phyloP scores from a whole-genome alignment of 1,284 basidiomycete species.

The Athelia psychrophila region DNA sequence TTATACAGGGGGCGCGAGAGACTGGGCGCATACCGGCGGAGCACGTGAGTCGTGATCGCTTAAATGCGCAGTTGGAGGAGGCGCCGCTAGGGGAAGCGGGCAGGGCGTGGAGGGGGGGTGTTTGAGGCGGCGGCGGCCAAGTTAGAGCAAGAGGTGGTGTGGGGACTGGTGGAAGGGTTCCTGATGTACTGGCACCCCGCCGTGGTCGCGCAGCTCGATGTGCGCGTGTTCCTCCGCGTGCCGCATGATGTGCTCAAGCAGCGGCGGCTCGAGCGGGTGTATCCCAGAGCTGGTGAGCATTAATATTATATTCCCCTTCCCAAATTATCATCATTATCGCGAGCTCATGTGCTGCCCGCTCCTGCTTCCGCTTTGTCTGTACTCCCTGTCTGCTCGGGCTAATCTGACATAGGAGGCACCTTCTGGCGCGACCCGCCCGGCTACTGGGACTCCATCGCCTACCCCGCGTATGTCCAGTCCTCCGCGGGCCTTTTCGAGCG shows the following conservation, averaged over 20 bases:
- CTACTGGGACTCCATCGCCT: conserved; percentile 81
- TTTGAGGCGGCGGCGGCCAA: no score
- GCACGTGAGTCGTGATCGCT: conserved; percentile 81
- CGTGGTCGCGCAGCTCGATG: conserved; percentile 73
- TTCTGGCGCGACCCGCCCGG: conserved; percentile 74
- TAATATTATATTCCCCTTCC: neutral
- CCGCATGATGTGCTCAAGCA: conserved; percentile 72
- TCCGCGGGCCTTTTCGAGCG: conserved; percentile 58
- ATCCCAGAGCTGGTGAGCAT: conserved; percentile 83
- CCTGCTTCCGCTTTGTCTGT: conserved; percentile 16
- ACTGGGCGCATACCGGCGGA: conserved; percentile 62
- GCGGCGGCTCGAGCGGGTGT: conserved; percentile 78
- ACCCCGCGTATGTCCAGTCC: conserved; percentile 77
- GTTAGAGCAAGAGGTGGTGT: conserved; percentile 39
- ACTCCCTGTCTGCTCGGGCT: conserved; percentile 9
- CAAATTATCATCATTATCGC: conserved; percentile 4
- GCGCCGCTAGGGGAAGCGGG: conserved; percentile 33
- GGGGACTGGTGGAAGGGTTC: conserved; percentile 93
- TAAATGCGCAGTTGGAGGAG: conserved; percentile 49
- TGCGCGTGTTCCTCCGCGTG: conserved; percentile 81
- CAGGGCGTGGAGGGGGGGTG: conserved; percentile 42
- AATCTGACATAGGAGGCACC: conserved; percentile 53
- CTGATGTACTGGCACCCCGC: conserved; percentile 83
- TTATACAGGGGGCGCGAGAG: conserved; percentile 52
- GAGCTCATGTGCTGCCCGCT: conserved; percentile 9